Percentiles rank a stretch among this genome's conserved stretches.
These are phyloP conservation scores for Marchantia paleacea DNA, from an alignment of 225 moss, liverwort and hornwort species.

Conservation along the genomic window DNA sequence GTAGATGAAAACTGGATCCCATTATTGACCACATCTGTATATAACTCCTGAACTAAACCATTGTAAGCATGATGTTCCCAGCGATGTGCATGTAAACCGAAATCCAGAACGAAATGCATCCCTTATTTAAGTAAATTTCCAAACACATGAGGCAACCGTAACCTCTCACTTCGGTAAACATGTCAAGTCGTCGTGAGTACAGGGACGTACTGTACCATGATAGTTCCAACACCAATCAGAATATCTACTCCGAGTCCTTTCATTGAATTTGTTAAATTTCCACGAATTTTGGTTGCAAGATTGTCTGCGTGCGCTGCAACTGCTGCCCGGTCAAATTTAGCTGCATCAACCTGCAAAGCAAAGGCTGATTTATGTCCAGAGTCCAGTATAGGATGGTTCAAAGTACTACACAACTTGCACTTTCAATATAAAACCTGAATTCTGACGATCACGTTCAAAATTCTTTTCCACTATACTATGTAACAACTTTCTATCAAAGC, in stretches of 20 bases:
- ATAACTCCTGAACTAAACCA: no score
- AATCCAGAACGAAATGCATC: not conserved
- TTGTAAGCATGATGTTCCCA: no score
- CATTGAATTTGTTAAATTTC: constrained; percentile 95
- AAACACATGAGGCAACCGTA: not conserved
- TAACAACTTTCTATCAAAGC: not conserved
- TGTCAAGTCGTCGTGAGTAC: not conserved
- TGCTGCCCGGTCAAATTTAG: constrained; percentile 72
- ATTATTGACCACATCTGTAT: no score
- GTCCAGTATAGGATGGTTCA: not conserved
- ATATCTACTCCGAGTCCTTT: constrained; percentile 91
- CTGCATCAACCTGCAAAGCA: constrained; percentile 67
- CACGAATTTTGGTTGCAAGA: constrained; percentile 91
- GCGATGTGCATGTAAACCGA: not conserved
- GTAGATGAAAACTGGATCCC: no score
- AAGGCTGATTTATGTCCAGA: not conserved
- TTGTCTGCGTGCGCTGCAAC: constrained; percentile 92
- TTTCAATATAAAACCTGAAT: not conserved
- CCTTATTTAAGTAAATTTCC: no score
- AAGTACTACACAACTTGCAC: not conserved
- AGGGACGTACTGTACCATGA: constrained; percentile 52
- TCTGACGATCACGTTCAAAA: not conserved
- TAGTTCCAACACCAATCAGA: constrained; percentile 83
- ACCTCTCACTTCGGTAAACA: not conserved
- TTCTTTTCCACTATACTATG: not conserved